These are phyloP conservation scores for Phoma sp. DNA, from an alignment of 2,329 filamentous ascomycete species.

Conservation along the genomic window DNA sequence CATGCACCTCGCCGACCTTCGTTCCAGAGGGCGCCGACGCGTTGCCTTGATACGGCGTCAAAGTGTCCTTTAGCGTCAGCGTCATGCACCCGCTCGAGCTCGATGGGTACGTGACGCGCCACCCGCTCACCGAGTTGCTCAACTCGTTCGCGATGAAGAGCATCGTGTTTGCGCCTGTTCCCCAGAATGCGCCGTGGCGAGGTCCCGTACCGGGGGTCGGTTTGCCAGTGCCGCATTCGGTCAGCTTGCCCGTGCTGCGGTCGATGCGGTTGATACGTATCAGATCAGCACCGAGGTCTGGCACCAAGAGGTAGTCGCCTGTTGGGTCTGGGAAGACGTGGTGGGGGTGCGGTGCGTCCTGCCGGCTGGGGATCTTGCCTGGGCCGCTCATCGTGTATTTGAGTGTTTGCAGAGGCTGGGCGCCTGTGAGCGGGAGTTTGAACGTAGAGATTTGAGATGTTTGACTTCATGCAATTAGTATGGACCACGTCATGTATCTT, in stretches of 20 bases:
- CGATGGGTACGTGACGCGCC: constrained; percentile 39
- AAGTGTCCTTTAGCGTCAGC: constrained; percentile 37
- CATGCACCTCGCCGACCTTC: constrained; percentile 44
- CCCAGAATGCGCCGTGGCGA: constrained; percentile 61
- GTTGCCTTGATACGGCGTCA: constrained; percentile 43
- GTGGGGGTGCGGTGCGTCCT: constrained; percentile 64
- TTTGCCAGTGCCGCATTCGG: constrained; percentile 52
- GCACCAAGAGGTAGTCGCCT: constrained; percentile 57
- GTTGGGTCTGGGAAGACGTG: constrained; percentile 58
- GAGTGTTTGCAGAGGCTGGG: constrained; percentile 36
- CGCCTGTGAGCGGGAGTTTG: constrained; percentile 42
- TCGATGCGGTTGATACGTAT: constrained; percentile 62
- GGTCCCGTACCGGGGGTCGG: constrained; percentile 59
- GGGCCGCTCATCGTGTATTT: constrained; percentile 41
- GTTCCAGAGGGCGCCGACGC: constrained; percentile 33
- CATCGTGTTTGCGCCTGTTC: constrained; percentile 21
- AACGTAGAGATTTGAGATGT: constrained; percentile 43
- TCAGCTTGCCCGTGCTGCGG: constrained; percentile 53
- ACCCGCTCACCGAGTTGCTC: constrained; percentile 38
- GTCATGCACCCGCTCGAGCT: constrained; percentile 37
- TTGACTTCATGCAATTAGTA: constrained; percentile 24
- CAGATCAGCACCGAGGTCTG: constrained; percentile 63
- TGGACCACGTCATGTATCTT: neutral
- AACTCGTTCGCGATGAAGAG: constrained; percentile 47
- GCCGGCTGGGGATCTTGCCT: constrained; percentile 57